Percentiles rank a stretch among this genome's conserved stretches.
Conservation (phyloP, 805 yeast genomes). For the Cyberlindnera japonica region DNA sequence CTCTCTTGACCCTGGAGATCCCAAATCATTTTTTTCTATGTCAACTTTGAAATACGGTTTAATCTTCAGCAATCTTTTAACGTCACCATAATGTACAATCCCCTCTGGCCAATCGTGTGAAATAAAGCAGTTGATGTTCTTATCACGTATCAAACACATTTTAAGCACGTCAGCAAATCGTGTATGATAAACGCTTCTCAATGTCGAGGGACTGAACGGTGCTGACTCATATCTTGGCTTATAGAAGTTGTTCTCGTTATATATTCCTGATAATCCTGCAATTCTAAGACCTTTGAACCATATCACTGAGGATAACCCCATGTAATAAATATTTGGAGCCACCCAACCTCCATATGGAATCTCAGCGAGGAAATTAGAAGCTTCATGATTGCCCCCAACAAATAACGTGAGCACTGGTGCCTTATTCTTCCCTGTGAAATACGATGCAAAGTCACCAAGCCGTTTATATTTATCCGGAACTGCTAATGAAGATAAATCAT, state of each 20-base stretch:
- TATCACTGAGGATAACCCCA: slow-evolving; percentile 75
- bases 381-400: slow-evolving; percentile 95
- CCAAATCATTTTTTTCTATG: slow-evolving; percentile 55
- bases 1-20: slow-evolving; percentile 63
- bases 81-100: slow-evolving; percentile 62
- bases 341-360: slow-evolving; percentile 89
- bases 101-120: slow-evolving; percentile 96
- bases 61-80: slow-evolving; percentile 40
- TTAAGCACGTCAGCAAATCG: slow-evolving; percentile 56
- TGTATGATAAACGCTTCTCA: slow-evolving; percentile 67
- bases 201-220: slow-evolving; percentile 45
- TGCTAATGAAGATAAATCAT: slow-evolving; percentile 66
- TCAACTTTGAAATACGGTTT: slow-evolving; percentile 73
- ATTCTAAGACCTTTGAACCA: slow-evolving; percentile 75
- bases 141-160: slow-evolving; percentile 38
- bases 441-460: slow-evolving; percentile 77
- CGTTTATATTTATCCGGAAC: slow-evolving; percentile 75
- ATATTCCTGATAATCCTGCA: slow-evolving; percentile 85
- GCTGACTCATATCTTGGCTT: slow-evolving; percentile 38
- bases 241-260: slow-evolving; percentile 47
- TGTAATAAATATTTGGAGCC: slow-evolving; percentile 78
- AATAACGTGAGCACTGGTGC: slow-evolving; percentile 82
- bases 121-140: slow-evolving; percentile 51
- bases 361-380: slow-evolving; percentile 71
- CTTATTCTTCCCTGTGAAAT: slow-evolving; percentile 51